Evolutionary conservation across 1,284 basidiomycete genomes (phyloP), one percentile per base, ranked within the genome.

Genomic region (Fistulinella cinereoalba): DNA sequence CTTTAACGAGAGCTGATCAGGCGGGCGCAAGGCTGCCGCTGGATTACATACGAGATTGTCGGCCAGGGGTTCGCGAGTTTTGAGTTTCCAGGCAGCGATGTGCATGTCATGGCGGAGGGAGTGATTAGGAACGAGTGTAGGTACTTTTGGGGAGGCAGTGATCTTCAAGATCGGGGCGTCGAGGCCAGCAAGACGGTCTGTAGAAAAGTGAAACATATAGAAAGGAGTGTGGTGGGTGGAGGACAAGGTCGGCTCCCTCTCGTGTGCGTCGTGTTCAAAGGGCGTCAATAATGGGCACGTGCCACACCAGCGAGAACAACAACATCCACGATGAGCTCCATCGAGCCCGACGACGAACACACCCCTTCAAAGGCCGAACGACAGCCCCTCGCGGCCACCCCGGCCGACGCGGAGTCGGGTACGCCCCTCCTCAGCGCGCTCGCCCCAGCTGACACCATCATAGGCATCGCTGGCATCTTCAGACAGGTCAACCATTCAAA

Each of bases 381-480:
- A 44, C 56, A 69, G 40, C 73, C 73, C 4, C 77, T 81, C 18
- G 79, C 81, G 16, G 70, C 78, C 1, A 80, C 71, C 9, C 71
- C 72, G 28, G 69, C 67, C 41, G 86, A 89, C 59, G 79, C 85
- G 56, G 88, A 91, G 68, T 75, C 84, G 51, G 88, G 86, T 84
- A 46, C 47, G 76, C 60, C 6, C 46, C 12, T 8, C 22, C 5
- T 37, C 42, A 2, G 23, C 5, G 21, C 40, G 31, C 45, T 36
- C 24, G 27, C 45, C 27, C 37, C 33, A 19, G n/a, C 37, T 53
- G 13, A 56, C 29, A 4, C 28, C 22, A 9, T n/a, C 34, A 21
- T 13, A 89, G 87, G 87, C 19, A 76, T 88, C 55, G 73, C 81
- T 36, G 86, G 82, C 18, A 86, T 90, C 65, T 80, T 89, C 49